These are phyloP conservation scores for Anthoceros angustus DNA, from an alignment of 225 moss, liverwort and hornwort species.

Conservation along the genomic window DNA sequence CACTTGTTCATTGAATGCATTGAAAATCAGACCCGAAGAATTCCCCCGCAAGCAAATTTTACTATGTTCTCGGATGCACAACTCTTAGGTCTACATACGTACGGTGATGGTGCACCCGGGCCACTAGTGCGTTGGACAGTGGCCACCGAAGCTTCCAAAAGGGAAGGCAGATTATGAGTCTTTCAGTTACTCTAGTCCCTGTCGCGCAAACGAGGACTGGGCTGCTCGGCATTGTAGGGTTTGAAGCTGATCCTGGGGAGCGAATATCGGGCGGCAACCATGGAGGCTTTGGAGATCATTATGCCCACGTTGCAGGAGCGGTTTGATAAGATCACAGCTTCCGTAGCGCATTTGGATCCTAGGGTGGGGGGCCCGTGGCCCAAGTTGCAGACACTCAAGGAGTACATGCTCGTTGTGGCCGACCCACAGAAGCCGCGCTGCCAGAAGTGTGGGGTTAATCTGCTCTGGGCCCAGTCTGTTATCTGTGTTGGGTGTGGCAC, in stretches of 20 bases:
- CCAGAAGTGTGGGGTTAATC: neutral
- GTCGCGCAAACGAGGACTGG: neutral
- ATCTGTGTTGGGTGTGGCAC: slow-evolving; percentile 2
- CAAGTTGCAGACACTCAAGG: slow-evolving; percentile 2
- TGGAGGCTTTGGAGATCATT: slow-evolving; percentile 2
- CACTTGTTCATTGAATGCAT: too few species aligned
- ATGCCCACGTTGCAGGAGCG: slow-evolving; percentile 4
- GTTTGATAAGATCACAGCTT: neutral
- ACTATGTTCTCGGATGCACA: too few species aligned
- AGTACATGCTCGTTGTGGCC: neutral
- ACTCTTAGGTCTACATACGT: too few species aligned
- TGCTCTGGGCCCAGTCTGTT: neutral
- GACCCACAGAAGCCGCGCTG: neutral
- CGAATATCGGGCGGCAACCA: neutral
- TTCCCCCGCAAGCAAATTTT: too few species aligned
- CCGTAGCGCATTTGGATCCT: slow-evolving; percentile 2
- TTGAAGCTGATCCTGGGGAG: neutral
- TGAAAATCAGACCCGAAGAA: too few species aligned
- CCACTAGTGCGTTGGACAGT: too few species aligned
- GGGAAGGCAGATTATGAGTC: too few species aligned
- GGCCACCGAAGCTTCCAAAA: too few species aligned
- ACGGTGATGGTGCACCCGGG: too few species aligned
- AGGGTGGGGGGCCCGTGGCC: neutral
- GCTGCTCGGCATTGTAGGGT: neutral
- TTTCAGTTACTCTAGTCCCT: neutral